Conservation (phyloP, 176 grass and related monocot genomes). For the Oryza meridionalis region DNA sequence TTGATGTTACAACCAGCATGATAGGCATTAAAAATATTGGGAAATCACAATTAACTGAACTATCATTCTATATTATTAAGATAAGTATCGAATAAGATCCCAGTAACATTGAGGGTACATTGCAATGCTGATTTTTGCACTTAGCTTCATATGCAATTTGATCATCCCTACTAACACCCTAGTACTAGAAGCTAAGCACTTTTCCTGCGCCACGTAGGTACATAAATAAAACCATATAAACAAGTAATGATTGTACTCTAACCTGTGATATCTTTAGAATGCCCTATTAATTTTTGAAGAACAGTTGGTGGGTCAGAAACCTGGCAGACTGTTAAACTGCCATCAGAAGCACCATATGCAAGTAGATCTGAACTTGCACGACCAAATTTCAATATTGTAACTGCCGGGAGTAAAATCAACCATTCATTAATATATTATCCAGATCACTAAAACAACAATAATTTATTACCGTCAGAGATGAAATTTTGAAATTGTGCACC, state of each 20-base stretch:
- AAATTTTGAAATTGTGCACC: constrained; percentile 19
- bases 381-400: constrained; percentile 91
- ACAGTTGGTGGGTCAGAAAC: constrained; percentile 85
- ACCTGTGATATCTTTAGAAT: constrained; percentile 99
- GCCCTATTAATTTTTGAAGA: constrained; percentile 80
- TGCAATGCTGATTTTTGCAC: constrained; percentile 9
- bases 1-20: neutral
- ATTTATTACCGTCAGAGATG: neutral
- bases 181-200: neutral
- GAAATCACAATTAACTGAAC: constrained; percentile 11
- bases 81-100: neutral
- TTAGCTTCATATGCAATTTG: neutral
- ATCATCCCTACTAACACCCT: neutral
- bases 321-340: constrained; percentile 81
- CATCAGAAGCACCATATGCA: constrained; percentile 92
- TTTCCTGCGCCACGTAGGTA: constrained; percentile 8
- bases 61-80: neutral
- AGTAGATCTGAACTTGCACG: constrained; percentile 84
- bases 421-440: constrained; percentile 17
- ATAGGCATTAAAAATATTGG: neutral
- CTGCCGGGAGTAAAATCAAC: constrained; percentile 52
- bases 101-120: neutral
- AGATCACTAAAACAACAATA: constrained; percentile 35
- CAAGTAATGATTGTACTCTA: constrained; percentile 34
- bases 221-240: constrained; percentile 6